Conservation (phyloP, 2,329 filamentous ascomycete species). For the Beauveria scarabaeidicola region DNA sequence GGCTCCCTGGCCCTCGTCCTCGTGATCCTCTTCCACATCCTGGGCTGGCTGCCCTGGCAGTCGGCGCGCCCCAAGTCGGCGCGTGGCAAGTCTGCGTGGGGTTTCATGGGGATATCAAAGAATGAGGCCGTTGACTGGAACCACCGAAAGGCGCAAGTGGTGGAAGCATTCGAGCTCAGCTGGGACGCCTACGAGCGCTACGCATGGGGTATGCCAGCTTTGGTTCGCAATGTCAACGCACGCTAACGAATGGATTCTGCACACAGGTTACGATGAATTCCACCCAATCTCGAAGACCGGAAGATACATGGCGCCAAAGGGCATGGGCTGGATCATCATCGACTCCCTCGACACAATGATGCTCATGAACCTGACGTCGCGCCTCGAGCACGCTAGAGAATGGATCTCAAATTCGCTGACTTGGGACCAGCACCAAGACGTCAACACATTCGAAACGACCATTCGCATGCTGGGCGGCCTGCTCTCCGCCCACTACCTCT, state of each 20-base stretch:
- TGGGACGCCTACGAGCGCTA: conserved; percentile 91
- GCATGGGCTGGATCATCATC: conserved; percentile 96
- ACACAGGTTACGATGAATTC: conserved; percentile 71
- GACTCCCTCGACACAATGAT: conserved; percentile 95
- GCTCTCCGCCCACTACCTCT: conserved; percentile 90
- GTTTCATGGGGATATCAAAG: conserved; percentile 47
- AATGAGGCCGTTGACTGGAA: conserved; percentile 59
- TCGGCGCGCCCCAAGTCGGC: conserved; percentile 27
- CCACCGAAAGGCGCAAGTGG: conserved; percentile 68
- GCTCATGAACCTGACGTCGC: conserved; percentile 90
- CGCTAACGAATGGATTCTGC: neutral
- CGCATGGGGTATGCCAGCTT: conserved; percentile 66
- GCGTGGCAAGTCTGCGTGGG: conserved; percentile 38
- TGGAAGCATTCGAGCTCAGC: conserved; percentile 81
- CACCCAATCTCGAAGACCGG: conserved; percentile 73
- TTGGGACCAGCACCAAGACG: conserved; percentile 89
- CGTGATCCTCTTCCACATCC: conserved; percentile 59
- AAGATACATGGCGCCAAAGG: conserved; percentile 75
- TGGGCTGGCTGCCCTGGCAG: conserved; percentile 48
- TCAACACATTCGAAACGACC: conserved; percentile 96
- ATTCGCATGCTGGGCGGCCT: conserved; percentile 95
- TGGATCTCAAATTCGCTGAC: conserved; percentile 77
- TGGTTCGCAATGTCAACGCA: neutral
- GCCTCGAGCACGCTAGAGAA: conserved; percentile 73
- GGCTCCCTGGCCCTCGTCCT: conserved; percentile 43